These are phyloP conservation scores for Penicillium fuscoglaucum DNA, from an alignment of 2,329 filamentous ascomycete genomes.

Conservation along the genomic window DNA sequence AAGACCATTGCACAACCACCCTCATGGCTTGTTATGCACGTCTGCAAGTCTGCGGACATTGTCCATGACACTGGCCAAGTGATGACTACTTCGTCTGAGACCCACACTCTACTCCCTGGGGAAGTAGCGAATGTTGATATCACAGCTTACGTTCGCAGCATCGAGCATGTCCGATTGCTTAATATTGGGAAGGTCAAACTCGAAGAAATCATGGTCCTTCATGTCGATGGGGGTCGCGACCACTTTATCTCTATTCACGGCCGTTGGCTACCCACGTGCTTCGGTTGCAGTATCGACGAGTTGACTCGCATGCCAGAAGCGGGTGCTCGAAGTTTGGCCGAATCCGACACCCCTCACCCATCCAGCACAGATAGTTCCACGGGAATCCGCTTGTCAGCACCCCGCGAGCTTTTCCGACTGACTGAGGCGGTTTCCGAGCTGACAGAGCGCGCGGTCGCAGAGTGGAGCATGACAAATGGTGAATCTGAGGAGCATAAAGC, in stretches of 20 bases:
- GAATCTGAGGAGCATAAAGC: slow-evolving; percentile 36
- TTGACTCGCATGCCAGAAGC: slow-evolving; percentile 80
- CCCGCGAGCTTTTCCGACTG: slow-evolving; percentile 83
- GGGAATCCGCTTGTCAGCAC: slow-evolving; percentile 69
- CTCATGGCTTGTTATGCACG: slow-evolving; percentile 70
- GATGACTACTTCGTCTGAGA: slow-evolving; percentile 39
- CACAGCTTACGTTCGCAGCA: slow-evolving; percentile 64
- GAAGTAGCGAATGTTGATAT: slow-evolving; percentile 74
- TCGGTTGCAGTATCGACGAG: slow-evolving; percentile 84
- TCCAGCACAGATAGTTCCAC: slow-evolving; percentile 34
- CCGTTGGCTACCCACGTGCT: slow-evolving; percentile 76
- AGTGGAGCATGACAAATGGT: slow-evolving; percentile 61
- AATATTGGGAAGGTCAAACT: slow-evolving; percentile 67
- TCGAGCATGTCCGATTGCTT: slow-evolving; percentile 65
- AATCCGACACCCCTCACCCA: slow-evolving; percentile 26
- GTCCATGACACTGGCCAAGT: slow-evolving; percentile 29
- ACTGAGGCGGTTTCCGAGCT: slow-evolving; percentile 73
- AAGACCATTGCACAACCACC: slow-evolving; percentile 47
- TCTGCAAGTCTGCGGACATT: slow-evolving; percentile 55
- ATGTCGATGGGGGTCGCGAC: slow-evolving; percentile 80
- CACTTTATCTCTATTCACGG: slow-evolving; percentile 84
- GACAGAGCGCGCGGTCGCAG: slow-evolving; percentile 59
- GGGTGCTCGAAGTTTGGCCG: slow-evolving; percentile 67
- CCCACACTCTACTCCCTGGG: slow-evolving; percentile 74
- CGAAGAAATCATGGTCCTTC: slow-evolving; percentile 85